Percentiles rank a stretch among this genome's conserved stretches.
These are phyloP conservation scores for Priceomyces medius DNA, from an alignment of 805 yeast genomes.

Conservation along the genomic window DNA sequence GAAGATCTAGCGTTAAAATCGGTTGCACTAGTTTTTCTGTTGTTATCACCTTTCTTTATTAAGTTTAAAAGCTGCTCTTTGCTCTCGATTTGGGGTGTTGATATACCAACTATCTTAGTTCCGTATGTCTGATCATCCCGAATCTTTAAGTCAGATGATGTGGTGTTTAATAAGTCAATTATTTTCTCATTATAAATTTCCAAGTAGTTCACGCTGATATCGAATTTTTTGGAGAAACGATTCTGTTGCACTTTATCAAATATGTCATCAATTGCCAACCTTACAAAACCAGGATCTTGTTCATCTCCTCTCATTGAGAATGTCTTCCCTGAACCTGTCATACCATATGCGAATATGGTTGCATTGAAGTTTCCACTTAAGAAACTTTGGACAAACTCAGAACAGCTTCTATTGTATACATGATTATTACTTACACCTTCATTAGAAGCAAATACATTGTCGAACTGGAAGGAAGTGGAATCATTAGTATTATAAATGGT, in stretches of 20 bases:
- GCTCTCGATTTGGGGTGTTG: slow-evolving; percentile 55
- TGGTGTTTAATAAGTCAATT: slow-evolving; percentile 62
- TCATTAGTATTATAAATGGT: slow-evolving; percentile 51
- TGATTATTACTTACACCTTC: slow-evolving; percentile 46
- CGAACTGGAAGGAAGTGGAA: slow-evolving; percentile 66
- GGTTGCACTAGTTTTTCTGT: slow-evolving; percentile 81
- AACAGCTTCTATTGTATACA: slow-evolving; percentile 60
- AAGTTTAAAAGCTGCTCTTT: slow-evolving; percentile 60
- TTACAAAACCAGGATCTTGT: slow-evolving; percentile 67
- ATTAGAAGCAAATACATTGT: slow-evolving; percentile 68
- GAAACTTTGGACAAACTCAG: slow-evolving; percentile 52
- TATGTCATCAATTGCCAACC: slow-evolving; percentile 60
- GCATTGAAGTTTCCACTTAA: slow-evolving; percentile 74
- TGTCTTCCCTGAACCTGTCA: slow-evolving; percentile 93
- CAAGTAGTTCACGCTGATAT: slow-evolving; percentile 65
- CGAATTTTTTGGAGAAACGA: slow-evolving; percentile 30
- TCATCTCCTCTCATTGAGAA: slow-evolving; percentile 77
- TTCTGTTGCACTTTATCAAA: slow-evolving; percentile 45
- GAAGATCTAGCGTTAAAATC: slow-evolving; percentile 87
- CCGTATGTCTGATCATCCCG: slow-evolving; percentile 76
- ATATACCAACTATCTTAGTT: slow-evolving; percentile 71
- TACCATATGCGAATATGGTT: slow-evolving; percentile 90
- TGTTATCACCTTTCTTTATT: slow-evolving; percentile 67
- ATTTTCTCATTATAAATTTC: slow-evolving; percentile 88
- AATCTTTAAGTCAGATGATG: slow-evolving; percentile 59